phyloP scores from a whole-genome alignment of 2,329 filamentous ascomycete species.

The Stachybotrys echinatus region DNA sequence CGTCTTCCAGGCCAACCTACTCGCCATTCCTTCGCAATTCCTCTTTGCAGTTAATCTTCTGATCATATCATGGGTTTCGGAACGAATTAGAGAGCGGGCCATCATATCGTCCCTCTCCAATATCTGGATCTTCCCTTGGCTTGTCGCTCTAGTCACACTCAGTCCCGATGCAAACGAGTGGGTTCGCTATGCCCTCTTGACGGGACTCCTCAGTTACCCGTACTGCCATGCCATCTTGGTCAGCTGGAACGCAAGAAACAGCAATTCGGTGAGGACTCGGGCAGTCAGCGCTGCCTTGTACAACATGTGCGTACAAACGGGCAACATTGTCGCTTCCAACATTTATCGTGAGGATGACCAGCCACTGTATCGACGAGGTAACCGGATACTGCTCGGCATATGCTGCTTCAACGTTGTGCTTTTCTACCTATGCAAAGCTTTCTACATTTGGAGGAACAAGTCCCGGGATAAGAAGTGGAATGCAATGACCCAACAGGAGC shows the following conservation, averaged over 20 bases:
- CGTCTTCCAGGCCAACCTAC: slow-evolving; percentile 39
- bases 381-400: slow-evolving; percentile 43
- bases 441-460: slow-evolving; percentile 43
- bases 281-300: slow-evolving; percentile 57
- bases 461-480: slow-evolving; percentile 37
- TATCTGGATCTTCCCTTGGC: slow-evolving; percentile 45
- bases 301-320: slow-evolving; percentile 48
- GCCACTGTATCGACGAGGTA: slow-evolving; percentile 45
- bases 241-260: slow-evolving; percentile 56
- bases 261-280: slow-evolving; percentile 55
- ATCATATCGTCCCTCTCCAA: slow-evolving; percentile 40
- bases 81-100: slow-evolving; percentile 36
- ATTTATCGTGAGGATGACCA: slow-evolving; percentile 44
- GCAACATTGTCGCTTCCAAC: slow-evolving; percentile 36
- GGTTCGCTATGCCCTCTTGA: slow-evolving; percentile 33
- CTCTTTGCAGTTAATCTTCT: slow-evolving; percentile 41
- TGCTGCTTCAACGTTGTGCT: slow-evolving; percentile 40
- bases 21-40: slow-evolving; percentile 39
- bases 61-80: slow-evolving; percentile 38
- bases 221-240: slow-evolving; percentile 43
- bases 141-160: slow-evolving; percentile 37
- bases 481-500: slow-evolving; percentile 36
- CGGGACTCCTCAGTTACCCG: slow-evolving; percentile 38
- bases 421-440: slow-evolving; percentile 38
- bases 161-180: slow-evolving; percentile 31